Percentiles rank a stretch among this genome's conserved stretches.
Evolutionary conservation across 169 alveolate species (phyloP).

Genomic region (Eimeria brunetti): DNA sequence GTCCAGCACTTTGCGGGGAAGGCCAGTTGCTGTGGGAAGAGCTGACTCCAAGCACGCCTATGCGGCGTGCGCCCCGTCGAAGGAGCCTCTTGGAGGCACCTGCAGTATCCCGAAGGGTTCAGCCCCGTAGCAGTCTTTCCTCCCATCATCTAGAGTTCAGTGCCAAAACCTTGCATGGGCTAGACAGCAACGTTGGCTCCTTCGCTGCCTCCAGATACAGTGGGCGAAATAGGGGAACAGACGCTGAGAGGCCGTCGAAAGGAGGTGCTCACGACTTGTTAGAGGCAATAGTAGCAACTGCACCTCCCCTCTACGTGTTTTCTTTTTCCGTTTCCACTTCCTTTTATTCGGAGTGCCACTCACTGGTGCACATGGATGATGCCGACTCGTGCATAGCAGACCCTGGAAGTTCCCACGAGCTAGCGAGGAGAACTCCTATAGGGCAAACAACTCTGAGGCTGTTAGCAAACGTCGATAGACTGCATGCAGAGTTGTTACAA

Average conservation of each 20-base stretch:
- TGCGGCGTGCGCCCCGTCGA: background rate
- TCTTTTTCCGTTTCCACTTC: slow-evolving; percentile 13
- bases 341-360: slow-evolving; percentile 44
- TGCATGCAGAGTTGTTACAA: slow-evolving; percentile 26
- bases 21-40: background rate
- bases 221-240: background rate
- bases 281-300: background rate
- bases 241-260: background rate
- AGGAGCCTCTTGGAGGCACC: background rate
- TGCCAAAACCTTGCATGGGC: background rate
- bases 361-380: background rate
- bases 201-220: background rate
- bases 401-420: slow-evolving; percentile 1
- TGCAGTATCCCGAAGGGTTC: background rate
- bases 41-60: background rate
- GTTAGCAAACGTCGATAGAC: background rate
- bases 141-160: background rate
- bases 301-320: slow-evolving; percentile 26
- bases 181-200: slow-evolving; percentile 15
- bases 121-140: background rate
- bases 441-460: slow-evolving; percentile 1
- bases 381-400: background rate
- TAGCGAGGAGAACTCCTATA: background rate
- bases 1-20: background rate
- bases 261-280: background rate